These are phyloP conservation scores for Candida sithepensis DNA, from an alignment of 805 yeast genomes.

Conservation along the genomic window DNA sequence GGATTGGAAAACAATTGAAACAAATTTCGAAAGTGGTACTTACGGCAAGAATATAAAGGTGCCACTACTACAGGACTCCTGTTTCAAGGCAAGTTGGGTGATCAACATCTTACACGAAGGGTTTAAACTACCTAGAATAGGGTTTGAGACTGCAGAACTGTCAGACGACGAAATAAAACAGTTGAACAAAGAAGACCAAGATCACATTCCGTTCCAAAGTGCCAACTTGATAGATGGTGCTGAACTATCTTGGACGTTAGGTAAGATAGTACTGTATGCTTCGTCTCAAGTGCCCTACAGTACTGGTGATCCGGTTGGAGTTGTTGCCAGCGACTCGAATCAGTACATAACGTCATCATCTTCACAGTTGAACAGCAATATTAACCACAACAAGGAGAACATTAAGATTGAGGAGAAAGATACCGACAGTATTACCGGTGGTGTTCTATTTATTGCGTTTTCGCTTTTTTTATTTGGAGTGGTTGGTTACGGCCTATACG, in stretches of 20 bases:
- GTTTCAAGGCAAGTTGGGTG: slow-evolving; percentile 96
- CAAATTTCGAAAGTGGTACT: slow-evolving; percentile 48
- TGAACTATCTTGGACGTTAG: slow-evolving; percentile 94
- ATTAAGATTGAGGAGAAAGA: slow-evolving; percentile 1
- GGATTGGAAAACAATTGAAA: slow-evolving; percentile 58
- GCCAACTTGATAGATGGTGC: slow-evolving; percentile 76
- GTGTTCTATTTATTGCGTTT: slow-evolving; percentile 8
- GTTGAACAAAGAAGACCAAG: slow-evolving; percentile 22
- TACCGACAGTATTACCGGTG: slow-evolving; percentile 5
- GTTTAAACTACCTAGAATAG: slow-evolving; percentile 76
- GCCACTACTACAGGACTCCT: slow-evolving; percentile 64
- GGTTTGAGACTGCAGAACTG: slow-evolving; percentile 40
- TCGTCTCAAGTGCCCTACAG: slow-evolving; percentile 54
- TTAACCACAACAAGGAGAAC: background rate
- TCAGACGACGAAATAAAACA: slow-evolving; percentile 23
- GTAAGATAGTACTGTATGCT: slow-evolving; percentile 80
- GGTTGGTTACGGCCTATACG: slow-evolving; percentile 7
- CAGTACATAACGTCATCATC: slow-evolving; percentile 3
- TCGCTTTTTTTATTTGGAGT: slow-evolving; percentile 14
- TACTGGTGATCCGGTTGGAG: slow-evolving; percentile 29
- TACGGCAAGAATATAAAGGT: slow-evolving; percentile 54
- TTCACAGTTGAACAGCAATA: background rate
- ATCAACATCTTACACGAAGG: slow-evolving; percentile 88
- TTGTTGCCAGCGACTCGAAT: slow-evolving; percentile 35
- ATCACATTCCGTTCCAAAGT: slow-evolving; percentile 69